phyloP scores from a whole-genome alignment of 2,329 filamentous ascomycete genomes.

The Aureobasidium sp. region DNA sequence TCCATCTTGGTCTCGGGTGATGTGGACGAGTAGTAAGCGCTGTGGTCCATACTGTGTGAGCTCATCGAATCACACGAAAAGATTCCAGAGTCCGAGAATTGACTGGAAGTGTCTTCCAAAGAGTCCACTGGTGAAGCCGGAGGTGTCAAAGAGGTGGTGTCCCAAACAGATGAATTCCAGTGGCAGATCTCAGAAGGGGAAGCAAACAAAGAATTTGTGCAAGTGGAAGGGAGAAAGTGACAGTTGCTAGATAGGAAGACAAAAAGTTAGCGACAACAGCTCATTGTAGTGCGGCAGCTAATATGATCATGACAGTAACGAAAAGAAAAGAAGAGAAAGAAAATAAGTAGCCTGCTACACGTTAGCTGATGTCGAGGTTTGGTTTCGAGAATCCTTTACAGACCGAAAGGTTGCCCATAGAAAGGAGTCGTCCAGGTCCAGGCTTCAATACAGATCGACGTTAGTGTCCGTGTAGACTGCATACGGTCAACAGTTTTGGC shows the following conservation, averaged over 20 bases:
- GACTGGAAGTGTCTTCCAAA: slow-evolving; percentile 9
- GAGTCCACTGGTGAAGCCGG: slow-evolving; percentile 15
- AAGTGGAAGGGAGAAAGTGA: slow-evolving; percentile 14
- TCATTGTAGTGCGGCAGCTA: neutral
- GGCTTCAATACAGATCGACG: neutral
- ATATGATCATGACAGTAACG: neutral
- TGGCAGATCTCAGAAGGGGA: slow-evolving; percentile 16
- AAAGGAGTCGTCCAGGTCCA: neutral
- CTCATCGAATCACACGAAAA: slow-evolving; percentile 24
- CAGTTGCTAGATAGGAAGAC: slow-evolving; percentile 15
- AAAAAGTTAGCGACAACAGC: slow-evolving; percentile 8
- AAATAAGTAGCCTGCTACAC: slow-evolving; percentile 10
- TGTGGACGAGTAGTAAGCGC: slow-evolving; percentile 28
- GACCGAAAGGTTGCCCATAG: neutral
- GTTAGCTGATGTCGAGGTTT: neutral
- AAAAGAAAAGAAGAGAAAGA: slow-evolving; percentile 1
- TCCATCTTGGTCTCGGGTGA: slow-evolving; percentile 28
- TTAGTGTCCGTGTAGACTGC: neutral
- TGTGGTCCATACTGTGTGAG: slow-evolving; percentile 34
- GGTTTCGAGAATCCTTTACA: neutral
- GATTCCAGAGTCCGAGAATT: slow-evolving; percentile 13
- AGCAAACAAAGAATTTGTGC: slow-evolving; percentile 15
- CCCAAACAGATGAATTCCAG: slow-evolving; percentile 17
- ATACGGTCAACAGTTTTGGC: neutral
- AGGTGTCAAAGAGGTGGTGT: slow-evolving; percentile 10